Conservation (phyloP, 768 basidiomycete genomes). For the Termitomyces sp. region DNA sequence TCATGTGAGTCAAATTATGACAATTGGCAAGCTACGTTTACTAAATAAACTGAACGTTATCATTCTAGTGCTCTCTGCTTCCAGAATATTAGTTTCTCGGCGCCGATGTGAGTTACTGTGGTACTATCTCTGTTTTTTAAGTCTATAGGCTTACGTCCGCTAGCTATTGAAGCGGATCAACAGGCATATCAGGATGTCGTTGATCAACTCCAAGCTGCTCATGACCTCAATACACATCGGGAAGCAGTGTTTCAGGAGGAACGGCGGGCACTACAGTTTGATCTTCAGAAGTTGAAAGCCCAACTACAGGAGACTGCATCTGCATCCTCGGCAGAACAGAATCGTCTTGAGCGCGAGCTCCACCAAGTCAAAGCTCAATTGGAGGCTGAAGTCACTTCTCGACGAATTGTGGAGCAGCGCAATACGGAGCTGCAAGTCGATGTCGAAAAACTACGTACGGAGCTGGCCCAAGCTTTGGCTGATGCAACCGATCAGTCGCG, state of each 20-base stretch:
- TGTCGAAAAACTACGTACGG: conserved; percentile 47
- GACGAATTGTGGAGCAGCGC: conserved; percentile 59
- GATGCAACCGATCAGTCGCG: conserved; percentile 67
- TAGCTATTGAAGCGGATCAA: conserved; percentile 73
- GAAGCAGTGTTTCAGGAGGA: conserved; percentile 58
- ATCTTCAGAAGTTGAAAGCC: conserved; percentile 48
- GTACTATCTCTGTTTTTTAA: background rate
- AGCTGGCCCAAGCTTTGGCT: conserved; percentile 51
- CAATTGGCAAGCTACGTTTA: background rate
- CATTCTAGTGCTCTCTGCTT: conserved; percentile 64
- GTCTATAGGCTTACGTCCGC: conserved; percentile 5
- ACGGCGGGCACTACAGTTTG: conserved; percentile 45
- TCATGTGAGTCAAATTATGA: conserved; percentile 50
- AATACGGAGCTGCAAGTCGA: conserved; percentile 52
- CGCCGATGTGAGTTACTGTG: conserved; percentile 55
- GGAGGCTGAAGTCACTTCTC: conserved; percentile 56
- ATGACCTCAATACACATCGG: conserved; percentile 50
- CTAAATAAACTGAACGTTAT: conserved; percentile 1
- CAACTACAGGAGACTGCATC: conserved; percentile 35
- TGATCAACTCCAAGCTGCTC: conserved; percentile 56
- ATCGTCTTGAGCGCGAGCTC: conserved; percentile 59
- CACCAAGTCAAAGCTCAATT: conserved; percentile 55
- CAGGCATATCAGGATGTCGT: conserved; percentile 68
- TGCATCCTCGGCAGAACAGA: conserved; percentile 36
- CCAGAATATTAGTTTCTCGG: conserved; percentile 61